Evolutionary conservation across 345 rosid genomes (phyloP).

Genomic region (Brassica nigra): DNA sequence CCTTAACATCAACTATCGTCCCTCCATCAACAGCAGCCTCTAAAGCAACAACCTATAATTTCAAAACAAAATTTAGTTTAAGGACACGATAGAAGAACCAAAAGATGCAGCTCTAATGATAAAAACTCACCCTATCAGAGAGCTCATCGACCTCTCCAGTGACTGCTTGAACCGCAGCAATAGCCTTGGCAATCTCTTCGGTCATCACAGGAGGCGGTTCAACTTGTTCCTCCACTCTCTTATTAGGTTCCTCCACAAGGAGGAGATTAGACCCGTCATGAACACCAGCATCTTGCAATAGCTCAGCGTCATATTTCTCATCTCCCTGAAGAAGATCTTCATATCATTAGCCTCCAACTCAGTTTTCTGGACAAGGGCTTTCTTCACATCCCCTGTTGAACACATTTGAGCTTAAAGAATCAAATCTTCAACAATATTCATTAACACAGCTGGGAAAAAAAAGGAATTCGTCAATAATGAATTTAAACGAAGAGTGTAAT

Average conservation of each 20-base stretch:
- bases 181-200: constrained; percentile 51
- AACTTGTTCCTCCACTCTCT: constrained; percentile 44
- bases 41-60: constrained; percentile 62
- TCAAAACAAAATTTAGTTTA: not conserved
- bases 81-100: not conserved
- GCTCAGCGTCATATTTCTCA: constrained; percentile 67
- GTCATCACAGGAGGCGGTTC: constrained; percentile 42
- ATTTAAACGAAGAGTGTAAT: not conserved
- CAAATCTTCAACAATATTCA: constrained; percentile 12
- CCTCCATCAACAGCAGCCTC: constrained; percentile 69
- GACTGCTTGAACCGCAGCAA: constrained; percentile 56
- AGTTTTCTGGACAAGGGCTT: constrained; percentile 47
- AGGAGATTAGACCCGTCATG: constrained; percentile 64
- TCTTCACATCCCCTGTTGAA: constrained; percentile 66
- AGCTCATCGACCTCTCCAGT: constrained; percentile 69
- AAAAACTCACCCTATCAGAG: constrained; percentile 63
- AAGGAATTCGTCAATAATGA: not conserved
- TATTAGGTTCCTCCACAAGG: constrained; percentile 50
- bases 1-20: constrained; percentile 56
- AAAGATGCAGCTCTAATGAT: not conserved
- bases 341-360: constrained; percentile 53
- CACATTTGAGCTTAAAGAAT: constrained; percentile 15
- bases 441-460: not conserved
- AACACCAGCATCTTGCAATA: constrained; percentile 59
- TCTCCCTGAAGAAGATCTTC: constrained; percentile 76